A percentile compares a stretch with the other conserved stretches of the same genome.
phyloP scores from a whole-genome alignment of 768 basidiomycete genomes.

The Tulasnella sp. region DNA sequence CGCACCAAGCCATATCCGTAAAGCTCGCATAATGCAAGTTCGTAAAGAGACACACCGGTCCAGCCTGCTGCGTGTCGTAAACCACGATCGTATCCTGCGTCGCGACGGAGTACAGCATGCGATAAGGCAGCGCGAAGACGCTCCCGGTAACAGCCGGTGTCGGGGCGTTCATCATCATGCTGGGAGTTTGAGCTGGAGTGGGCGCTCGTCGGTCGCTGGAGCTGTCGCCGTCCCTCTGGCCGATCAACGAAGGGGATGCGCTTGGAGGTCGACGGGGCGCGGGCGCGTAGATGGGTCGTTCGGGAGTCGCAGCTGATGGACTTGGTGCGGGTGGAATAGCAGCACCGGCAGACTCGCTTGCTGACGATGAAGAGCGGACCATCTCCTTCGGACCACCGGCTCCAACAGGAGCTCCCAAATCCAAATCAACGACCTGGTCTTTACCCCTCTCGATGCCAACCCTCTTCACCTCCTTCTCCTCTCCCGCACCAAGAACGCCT shows the following conservation, averaged over 20 bases:
- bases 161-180: constrained; percentile 6
- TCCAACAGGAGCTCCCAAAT: constrained; percentile 51
- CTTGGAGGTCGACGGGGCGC: constrained; percentile 16
- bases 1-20: constrained; percentile 93
- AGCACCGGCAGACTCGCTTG: constrained; percentile 37
- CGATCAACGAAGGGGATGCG: not conserved
- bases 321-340: constrained; percentile 6
- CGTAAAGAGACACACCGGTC: constrained; percentile 85
- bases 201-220: constrained; percentile 3
- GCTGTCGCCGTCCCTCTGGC: not conserved
- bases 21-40: constrained; percentile 98
- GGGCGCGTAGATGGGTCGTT: constrained; percentile 23
- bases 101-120: constrained; percentile 91
- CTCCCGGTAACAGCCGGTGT: constrained; percentile 43
- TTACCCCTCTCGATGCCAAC: constrained; percentile 64
- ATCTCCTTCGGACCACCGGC: constrained; percentile 38
- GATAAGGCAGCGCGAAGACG: constrained; percentile 85
- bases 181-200: constrained; percentile 24
- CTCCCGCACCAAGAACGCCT: constrained; percentile 44
- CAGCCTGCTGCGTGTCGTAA: constrained; percentile 95
- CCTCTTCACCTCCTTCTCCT: constrained; percentile 42
- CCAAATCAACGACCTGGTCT: constrained; percentile 59
- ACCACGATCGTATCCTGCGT: constrained; percentile 94
- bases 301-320: constrained; percentile 26
- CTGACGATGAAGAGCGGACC: constrained; percentile 35